Evolutionary conservation across 768 basidiomycete species (phyloP).

Genomic region (Naganishia kalamii): DNA sequence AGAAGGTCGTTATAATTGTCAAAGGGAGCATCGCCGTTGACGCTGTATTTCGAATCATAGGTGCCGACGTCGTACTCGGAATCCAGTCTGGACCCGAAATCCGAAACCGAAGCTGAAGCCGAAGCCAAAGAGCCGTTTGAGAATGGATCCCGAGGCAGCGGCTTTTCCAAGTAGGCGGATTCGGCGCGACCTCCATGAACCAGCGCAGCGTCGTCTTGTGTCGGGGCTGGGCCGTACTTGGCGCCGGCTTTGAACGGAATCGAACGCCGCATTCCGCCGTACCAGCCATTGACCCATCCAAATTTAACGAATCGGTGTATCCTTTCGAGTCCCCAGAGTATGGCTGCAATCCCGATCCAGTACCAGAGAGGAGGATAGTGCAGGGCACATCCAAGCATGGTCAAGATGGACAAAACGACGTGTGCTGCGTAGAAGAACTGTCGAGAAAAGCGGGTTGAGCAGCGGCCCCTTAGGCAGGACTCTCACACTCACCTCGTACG

Average conservation of each 20-base stretch:
- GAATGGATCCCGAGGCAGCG: slow-evolving; percentile 13
- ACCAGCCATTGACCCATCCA: slow-evolving; percentile 58
- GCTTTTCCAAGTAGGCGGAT: not conserved
- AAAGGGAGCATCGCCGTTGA: not conserved
- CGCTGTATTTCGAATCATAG: slow-evolving; percentile 16
- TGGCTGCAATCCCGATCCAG: slow-evolving; percentile 64
- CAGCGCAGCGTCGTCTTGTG: slow-evolving; percentile 4
- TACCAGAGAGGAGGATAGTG: slow-evolving; percentile 63
- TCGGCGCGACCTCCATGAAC: not conserved
- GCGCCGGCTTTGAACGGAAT: slow-evolving; percentile 29
- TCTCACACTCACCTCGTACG: slow-evolving; percentile 44
- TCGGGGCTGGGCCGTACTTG: slow-evolving; percentile 12
- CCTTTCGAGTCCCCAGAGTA: slow-evolving; percentile 62
- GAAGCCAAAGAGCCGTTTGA: slow-evolving; percentile 11
- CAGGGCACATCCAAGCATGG: slow-evolving; percentile 57
- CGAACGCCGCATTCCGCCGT: slow-evolving; percentile 40
- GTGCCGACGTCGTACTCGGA: slow-evolving; percentile 17
- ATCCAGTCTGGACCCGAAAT: slow-evolving; percentile 1
- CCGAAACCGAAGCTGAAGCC: not conserved
- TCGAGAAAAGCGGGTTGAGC: not conserved
- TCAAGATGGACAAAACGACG: slow-evolving; percentile 59
- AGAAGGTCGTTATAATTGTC: not conserved
- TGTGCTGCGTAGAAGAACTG: slow-evolving; percentile 65
- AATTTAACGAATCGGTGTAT: slow-evolving; percentile 56
- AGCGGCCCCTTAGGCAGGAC: too few species aligned